Evolutionary conservation across 192 early-diverging fungal species (phyloP).

Genomic region (Ambispora gerdemannii): DNA sequence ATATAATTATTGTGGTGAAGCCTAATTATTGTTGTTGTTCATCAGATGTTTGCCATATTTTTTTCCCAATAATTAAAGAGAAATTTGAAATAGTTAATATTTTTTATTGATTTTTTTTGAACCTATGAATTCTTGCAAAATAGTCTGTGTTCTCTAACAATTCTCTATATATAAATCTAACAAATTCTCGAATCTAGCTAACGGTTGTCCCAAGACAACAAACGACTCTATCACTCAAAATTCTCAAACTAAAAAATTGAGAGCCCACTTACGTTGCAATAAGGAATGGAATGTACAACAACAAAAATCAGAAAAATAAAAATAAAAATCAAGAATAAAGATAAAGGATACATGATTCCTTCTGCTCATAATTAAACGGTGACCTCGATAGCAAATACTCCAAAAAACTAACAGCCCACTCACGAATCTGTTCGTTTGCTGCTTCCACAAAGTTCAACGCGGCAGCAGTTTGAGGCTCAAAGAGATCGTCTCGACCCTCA

Average conservation of each 20-base stretch:
- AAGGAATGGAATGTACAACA: background rate
- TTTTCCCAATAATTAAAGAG: too few species aligned
- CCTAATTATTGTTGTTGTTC: too few species aligned
- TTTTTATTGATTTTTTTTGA: too few species aligned
- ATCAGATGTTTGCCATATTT: too few species aligned
- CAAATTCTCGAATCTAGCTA: too few species aligned
- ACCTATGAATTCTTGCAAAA: too few species aligned
- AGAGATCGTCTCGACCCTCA: slow-evolving; percentile 1
- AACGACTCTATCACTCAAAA: too few species aligned
- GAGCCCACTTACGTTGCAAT: background rate
- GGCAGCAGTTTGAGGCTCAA: slow-evolving; percentile 3
- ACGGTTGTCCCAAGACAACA: too few species aligned
- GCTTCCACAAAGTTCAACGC: slow-evolving; percentile 13
- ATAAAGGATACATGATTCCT: slow-evolving; percentile 24
- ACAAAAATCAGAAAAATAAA: background rate
- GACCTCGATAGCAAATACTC: slow-evolving; percentile 1
- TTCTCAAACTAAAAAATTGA: background rate
- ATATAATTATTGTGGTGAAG: too few species aligned
- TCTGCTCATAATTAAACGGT: background rate
- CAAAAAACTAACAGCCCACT: slow-evolving; percentile 28
- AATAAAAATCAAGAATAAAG: background rate
- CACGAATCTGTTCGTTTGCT: slow-evolving; percentile 8
- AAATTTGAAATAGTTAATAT: too few species aligned
- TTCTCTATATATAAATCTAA: too few species aligned
- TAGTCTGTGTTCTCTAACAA: too few species aligned